These are phyloP conservation scores for Zhuliangozyma blackwelliae DNA, from an alignment of 1,139 yeast species.

Conservation along the genomic window DNA sequence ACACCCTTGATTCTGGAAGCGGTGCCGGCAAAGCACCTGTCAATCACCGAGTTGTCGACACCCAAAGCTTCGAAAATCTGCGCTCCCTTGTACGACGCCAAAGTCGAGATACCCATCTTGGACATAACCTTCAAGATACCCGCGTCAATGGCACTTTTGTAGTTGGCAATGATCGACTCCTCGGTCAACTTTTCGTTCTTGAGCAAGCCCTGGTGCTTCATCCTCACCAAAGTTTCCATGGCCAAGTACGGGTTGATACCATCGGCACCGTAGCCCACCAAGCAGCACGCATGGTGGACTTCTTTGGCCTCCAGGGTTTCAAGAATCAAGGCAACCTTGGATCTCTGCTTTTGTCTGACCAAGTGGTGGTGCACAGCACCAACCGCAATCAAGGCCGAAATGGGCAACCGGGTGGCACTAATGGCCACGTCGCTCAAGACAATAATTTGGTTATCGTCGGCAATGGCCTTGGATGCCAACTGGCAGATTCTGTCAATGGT, in stretches of 20 bases:
- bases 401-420: constrained; percentile 61
- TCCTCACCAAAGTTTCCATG: constrained; percentile 79
- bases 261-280: constrained; percentile 97
- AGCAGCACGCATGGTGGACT: constrained; percentile 91
- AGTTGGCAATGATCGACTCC: constrained; percentile 64
- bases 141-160: constrained; percentile 77
- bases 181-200: constrained; percentile 54
- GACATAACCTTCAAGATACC: constrained; percentile 97
- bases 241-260: constrained; percentile 93
- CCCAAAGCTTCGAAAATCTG: constrained; percentile 97
- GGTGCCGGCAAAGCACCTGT: constrained; percentile 94
- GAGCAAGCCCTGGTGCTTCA: constrained; percentile 78
- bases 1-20: constrained; percentile 96
- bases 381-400: constrained; percentile 88
- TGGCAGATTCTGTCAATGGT: constrained; percentile 85
- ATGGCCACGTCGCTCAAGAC: constrained; percentile 71
- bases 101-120: constrained; percentile 97
- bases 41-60: constrained; percentile 91
- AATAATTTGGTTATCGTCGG: constrained; percentile 67
- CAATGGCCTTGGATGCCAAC: constrained; percentile 83
- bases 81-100: constrained; percentile 97
- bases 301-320: constrained; percentile 98
- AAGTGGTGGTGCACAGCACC: constrained; percentile 97
- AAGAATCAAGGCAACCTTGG: constrained; percentile 85
- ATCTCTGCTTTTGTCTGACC: constrained; percentile 93